phyloP scores from a whole-genome alignment of 768 basidiomycete genomes.

The Termitomyces sp. region DNA sequence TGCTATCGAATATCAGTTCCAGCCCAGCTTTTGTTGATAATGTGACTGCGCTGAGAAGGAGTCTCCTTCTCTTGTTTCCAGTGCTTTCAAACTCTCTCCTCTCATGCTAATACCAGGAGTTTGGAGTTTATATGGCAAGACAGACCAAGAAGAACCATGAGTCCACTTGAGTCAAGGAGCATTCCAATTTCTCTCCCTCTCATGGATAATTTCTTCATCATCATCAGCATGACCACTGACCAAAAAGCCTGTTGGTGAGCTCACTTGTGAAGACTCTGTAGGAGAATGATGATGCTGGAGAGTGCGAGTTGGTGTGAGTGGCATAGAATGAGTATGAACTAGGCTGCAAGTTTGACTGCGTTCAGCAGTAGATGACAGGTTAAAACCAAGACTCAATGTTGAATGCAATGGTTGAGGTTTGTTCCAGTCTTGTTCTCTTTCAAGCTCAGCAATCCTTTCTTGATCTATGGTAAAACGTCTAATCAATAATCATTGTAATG shows the following conservation, averaged over 20 bases:
- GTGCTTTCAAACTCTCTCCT: slow-evolving; percentile 19
- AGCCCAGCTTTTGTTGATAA: not conserved
- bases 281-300: slow-evolving; percentile 33
- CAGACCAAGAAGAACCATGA: slow-evolving; percentile 15
- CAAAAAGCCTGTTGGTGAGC: slow-evolving; percentile 42
- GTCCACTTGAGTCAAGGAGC: slow-evolving; percentile 62
- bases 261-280: slow-evolving; percentile 32
- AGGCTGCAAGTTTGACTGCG: slow-evolving; percentile 23
- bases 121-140: slow-evolving; percentile 15
- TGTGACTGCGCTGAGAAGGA: slow-evolving; percentile 13
- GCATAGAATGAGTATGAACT: slow-evolving; percentile 39
- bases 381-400: slow-evolving; percentile 40
- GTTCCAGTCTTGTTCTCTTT: slow-evolving; percentile 46
- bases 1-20: not conserved
- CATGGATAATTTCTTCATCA: slow-evolving; percentile 27
- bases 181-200: slow-evolving; percentile 71
- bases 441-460: slow-evolving; percentile 30
- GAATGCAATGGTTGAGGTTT: slow-evolving; percentile 41
- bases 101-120: slow-evolving; percentile 7
- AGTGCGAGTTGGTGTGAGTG: slow-evolving; percentile 16
- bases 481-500: not conserved
- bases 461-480: slow-evolving; percentile 33
- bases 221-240: slow-evolving; percentile 28
- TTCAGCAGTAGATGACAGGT: slow-evolving; percentile 29
- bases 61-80: slow-evolving; percentile 19